Base-by-base conservation (phyloP, 768 basidiomycete genomes). In the Ephemerocybe angulata region DNA sequence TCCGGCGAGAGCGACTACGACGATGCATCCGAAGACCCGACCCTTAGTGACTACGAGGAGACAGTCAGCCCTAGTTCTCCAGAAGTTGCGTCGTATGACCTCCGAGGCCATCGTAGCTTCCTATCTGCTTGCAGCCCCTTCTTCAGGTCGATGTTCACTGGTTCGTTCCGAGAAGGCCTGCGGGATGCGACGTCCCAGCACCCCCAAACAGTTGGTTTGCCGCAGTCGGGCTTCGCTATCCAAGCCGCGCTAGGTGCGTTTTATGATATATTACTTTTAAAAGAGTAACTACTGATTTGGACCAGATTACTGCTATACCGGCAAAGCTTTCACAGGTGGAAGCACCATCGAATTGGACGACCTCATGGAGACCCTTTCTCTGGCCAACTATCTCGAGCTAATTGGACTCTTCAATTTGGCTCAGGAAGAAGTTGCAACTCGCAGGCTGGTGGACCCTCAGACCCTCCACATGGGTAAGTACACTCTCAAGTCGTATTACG, bases 41-140 rank as follows among this genome's bases (percentile, higher is more conserved):
- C n/a, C n/a, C n/a, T n/a, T n/a, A n/a, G n/a, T n/a, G n/a, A n/a
- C n/a, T n/a, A n/a, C n/a, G n/a, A n/a, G n/a, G n/a, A n/a, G n/a
- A n/a, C n/a, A n/a, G n/a, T n/a, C n/a, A n/a, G n/a, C n/a, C n/a
- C n/a, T n/a, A n/a, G n/a, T n/a, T n/a, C n/a, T n/a, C n/a, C n/a
- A n/a, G n/a, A n/a, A n/a, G n/a, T n/a, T n/a, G n/a, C n/a, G n/a
- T n/a, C n/a, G n/a, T n/a, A n/a, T n/a, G n/a, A n/a, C n/a, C n/a
- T n/a, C 3, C 15, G 25, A 3, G 77, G 73, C 1, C 79, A 79
- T 58, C 71, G 74, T 4, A 54, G 65, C 3, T 74, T 75, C 53
- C 61, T 80, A 30, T 69, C 70, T 15, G 71, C 70, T 3, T 66
- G 58, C 30, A 70, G 67, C 58, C 60, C 64, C 13, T 61, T 70